Base-by-base conservation (phyloP, 805 yeast species). In the Candida broadrunensis region DNA sequence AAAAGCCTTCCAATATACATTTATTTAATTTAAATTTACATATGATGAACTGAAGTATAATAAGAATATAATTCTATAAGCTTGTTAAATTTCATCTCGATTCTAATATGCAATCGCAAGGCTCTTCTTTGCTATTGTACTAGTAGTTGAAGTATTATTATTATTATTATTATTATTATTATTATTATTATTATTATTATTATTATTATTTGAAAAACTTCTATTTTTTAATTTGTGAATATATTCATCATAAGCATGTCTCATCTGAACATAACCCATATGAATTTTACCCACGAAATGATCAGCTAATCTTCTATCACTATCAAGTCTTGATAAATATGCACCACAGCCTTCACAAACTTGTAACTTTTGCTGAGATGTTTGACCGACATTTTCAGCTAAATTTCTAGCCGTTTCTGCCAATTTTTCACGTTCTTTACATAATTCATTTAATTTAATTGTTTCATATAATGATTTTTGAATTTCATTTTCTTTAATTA, bases 341-440 rank as follows among this genome's bases (percentile, higher is more conserved):
- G 96, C 96, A 1, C 96, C 96, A 63, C 98, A 90, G 1, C 80
- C 81, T 47, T 80, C 85, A 62, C 98, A 90, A 1, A 88, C 95
- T 60, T 89, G 97, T 35, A 90, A 69, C 58, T 88, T 87, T 54
- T 90, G 97, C 55, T 86, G 95, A 1, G 93, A 88, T 11, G 89
- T 77, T 50, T 87, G 91, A 2, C 95, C 93, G 6, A 84, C 72
- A 53, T 79, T 81, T 42, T 87, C 96, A 12, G 82, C 75, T 5
- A 85, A 62, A 19, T 68, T 72, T 32, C 84, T 65, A 3, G 85
- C 81, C 36, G 73, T 75, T 38, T 75, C 77, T 1, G 83, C 78
- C 14, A 80, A 63, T 15, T 57, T 56, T 21, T 72, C 77, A 49
- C 89, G 66, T 47, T 77, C 73, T 29, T 65, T 65, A 44, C 54